A percentile compares a stretch with the other conserved stretches of the same genome.
Evolutionary conservation across 192 early-diverging fungal species (phyloP).

Genomic region (Chytriomyces sp.): DNA sequence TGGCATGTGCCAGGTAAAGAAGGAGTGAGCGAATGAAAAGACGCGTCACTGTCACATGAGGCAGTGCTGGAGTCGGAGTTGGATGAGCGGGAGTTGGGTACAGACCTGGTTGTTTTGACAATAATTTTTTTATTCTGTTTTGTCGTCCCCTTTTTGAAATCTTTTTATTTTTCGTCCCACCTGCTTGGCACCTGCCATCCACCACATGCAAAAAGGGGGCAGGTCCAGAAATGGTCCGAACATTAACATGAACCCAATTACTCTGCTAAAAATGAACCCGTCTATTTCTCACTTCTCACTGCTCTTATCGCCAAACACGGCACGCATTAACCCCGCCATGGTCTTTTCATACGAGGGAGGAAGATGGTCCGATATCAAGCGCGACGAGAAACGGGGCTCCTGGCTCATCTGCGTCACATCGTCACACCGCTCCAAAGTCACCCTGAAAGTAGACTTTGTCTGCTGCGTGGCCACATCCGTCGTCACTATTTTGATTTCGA

Average conservation of each 20-base stretch:
- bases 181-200: neutral
- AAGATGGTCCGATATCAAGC: slow-evolving; percentile 79
- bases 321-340: slow-evolving; percentile 43
- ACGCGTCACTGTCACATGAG: neutral
- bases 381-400: slow-evolving; percentile 78
- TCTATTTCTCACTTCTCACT: neutral
- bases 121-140: neutral
- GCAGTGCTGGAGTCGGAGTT: neutral
- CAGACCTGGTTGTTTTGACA: neutral
- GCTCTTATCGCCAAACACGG: slow-evolving; percentile 15
- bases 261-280: neutral
- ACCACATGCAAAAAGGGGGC: neutral
- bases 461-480: neutral
- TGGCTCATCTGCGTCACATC: slow-evolving; percentile 80
- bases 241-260: neutral
- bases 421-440: slow-evolving; percentile 64
- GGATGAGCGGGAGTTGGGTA: neutral
- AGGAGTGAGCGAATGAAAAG: neutral
- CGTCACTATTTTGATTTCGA: neutral
- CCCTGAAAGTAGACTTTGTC: slow-evolving; percentile 27
- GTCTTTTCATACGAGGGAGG: slow-evolving; percentile 74
- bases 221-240: neutral
- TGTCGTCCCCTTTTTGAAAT: neutral
- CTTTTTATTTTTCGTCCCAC: neutral
- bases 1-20: neutral